Percentiles rank a stretch among this genome's conserved stretches.
These are phyloP conservation scores for Talaromyces sp. DNA, from an alignment of 2,329 filamentous ascomycete species.

Conservation along the genomic window DNA sequence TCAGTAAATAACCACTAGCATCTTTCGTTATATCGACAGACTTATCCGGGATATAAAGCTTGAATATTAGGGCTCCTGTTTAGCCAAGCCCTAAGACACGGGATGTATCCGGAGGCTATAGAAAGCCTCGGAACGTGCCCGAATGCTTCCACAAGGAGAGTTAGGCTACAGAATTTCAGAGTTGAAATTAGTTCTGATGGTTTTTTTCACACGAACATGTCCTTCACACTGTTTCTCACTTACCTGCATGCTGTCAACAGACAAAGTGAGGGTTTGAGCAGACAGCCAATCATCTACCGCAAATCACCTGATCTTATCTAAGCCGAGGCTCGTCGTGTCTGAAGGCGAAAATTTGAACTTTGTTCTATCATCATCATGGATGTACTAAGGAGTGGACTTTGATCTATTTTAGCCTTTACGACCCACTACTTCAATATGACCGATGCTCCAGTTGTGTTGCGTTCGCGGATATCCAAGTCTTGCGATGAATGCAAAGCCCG, in stretches of 20 bases:
- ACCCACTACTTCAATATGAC: slow-evolving; percentile 1
- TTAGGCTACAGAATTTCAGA: background rate
- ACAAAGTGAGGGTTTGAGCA: background rate
- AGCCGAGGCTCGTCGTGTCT: background rate
- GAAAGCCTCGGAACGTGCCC: background rate
- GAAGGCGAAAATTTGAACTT: background rate
- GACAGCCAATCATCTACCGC: background rate
- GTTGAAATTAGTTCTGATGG: background rate
- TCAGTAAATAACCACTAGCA: too few relatives aligned
- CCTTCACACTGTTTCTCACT: background rate
- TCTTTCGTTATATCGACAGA: too few relatives aligned
- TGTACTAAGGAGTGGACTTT: background rate
- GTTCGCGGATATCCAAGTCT: slow-evolving; percentile 23
- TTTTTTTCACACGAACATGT: background rate
- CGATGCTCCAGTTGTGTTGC: slow-evolving; percentile 10
- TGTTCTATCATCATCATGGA: background rate
- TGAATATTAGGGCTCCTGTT: background rate
- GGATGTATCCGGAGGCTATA: background rate
- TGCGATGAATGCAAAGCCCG: slow-evolving; percentile 43
- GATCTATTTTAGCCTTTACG: background rate
- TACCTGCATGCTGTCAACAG: background rate
- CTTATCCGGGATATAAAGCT: too few relatives aligned
- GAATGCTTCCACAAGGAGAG: background rate
- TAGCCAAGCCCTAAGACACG: background rate
- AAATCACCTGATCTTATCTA: background rate